Percentiles rank a stretch among this genome's conserved stretches.
These are phyloP conservation scores for Gossypium lobatum DNA, from an alignment of 441 rosid species.

Conservation along the genomic window DNA sequence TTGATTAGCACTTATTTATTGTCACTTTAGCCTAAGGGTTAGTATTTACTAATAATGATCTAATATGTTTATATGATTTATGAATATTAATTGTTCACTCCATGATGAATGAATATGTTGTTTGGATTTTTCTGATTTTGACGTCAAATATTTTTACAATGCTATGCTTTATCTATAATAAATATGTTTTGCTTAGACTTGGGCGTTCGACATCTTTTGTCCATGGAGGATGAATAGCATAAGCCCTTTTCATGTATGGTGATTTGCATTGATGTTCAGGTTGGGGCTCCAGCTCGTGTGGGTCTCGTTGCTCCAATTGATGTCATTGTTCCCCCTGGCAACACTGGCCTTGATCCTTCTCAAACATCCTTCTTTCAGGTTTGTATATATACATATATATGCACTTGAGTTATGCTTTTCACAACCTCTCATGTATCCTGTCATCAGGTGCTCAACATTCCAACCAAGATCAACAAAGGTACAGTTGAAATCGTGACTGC, in stretches of 20 bases:
- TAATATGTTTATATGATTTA: background rate
- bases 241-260: background rate
- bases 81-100: background rate
- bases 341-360: conserved; percentile 70
- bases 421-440: background rate
- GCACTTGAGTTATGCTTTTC: background rate
- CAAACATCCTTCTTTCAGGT: conserved; percentile 72
- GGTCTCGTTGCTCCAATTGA: conserved; percentile 64
- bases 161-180: background rate
- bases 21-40: background rate
- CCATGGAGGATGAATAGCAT: background rate
- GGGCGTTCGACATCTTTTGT: background rate
- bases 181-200: background rate
- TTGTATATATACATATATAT: background rate
- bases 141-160: background rate
- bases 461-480: conserved; percentile 68
- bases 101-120: background rate
- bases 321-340: conserved; percentile 62
- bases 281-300: conserved; percentile 73
- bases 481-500: conserved; percentile 61
- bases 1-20: background rate
- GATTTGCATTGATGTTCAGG: conserved; percentile 24
- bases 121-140: background rate
- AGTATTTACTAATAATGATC: background rate
- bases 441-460: conserved; percentile 56